Conservation (phyloP, 2,329 filamentous ascomycete genomes). For the Blastomyces silverae region DNA sequence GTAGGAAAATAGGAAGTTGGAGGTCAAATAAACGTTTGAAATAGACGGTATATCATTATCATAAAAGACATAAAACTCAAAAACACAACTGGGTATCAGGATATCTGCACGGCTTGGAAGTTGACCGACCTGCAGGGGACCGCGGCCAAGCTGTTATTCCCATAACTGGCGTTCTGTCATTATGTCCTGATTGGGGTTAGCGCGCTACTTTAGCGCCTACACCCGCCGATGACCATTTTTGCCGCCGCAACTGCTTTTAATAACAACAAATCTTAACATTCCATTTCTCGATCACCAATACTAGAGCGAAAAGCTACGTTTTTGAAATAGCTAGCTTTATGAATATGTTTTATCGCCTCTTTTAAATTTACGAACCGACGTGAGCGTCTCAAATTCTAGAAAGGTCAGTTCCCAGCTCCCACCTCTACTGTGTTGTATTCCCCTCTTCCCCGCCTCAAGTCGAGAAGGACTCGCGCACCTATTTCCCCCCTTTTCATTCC, state of each 20-base stretch:
- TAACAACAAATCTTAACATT: neutral
- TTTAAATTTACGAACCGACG: neutral
- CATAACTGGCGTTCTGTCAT: neutral
- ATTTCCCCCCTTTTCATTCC: constrained; percentile 13
- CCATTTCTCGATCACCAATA: neutral
- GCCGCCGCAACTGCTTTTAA: neutral
- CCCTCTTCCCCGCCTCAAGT: neutral
- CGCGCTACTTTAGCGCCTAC: neutral
- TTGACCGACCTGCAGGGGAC: too few relatives aligned
- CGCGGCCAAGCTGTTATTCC: neutral
- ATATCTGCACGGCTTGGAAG: neutral
- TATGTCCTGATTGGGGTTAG: constrained; percentile 1
- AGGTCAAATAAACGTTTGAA: neutral
- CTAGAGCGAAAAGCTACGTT: neutral
- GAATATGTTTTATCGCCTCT: neutral
- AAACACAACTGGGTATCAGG: constrained; percentile 4
- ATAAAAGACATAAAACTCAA: neutral
- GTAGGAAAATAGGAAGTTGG: neutral
- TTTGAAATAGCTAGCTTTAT: neutral
- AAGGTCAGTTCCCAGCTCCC: constrained; percentile 2
- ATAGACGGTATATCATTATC: neutral
- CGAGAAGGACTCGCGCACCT: constrained; percentile 12
- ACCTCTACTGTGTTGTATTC: neutral
- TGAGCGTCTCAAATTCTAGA: neutral
- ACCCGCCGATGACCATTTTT: neutral